Base-by-base conservation (phyloP, 1,284 basidiomycete genomes). In the Pholiota adiposa region DNA sequence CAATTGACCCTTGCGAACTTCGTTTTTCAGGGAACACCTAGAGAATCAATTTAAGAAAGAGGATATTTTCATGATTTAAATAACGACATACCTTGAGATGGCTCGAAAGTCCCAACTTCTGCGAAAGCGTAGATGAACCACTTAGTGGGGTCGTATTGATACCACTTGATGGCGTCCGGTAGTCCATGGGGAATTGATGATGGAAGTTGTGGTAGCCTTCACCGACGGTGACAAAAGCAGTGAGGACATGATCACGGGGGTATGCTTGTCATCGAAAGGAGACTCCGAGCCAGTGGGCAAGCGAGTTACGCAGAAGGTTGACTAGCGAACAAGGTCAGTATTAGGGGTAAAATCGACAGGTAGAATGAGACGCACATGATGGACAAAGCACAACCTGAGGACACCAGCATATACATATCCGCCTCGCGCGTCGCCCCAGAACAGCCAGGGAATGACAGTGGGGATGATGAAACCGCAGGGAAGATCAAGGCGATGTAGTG, bases 161-260 rank as follows among this genome's bases (percentile, higher is more conserved):
- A 94, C 92, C 92, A 96, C 75, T 83, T 92, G 81, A 95, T 93
- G 43, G 93, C 94, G 70, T 96, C 96, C 95, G 85, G 81, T 93
- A 97, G 76, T 97, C 95, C 90, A 93, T 93, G 9, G 93, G 93
- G 84, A 95, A 94, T 75, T 95, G 92, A 70, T 93, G 93, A 77
- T 96, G 94, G 85, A 97, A 97, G 79, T 97, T 97, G 84, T 97
- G 94, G 81, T 97, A 97, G 12, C 95, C 94, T 76, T 97, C 94
- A 61, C 94, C 94, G 70, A 96, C 88, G 29, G 94, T 96, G 61
- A 86, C 88, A 44, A 96, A 80, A 9, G 94, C 94, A 36, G 94
- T 96, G 71, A 96, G 75, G 68, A 96, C 78, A 77, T 95, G 93
- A 75, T 96, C 93, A 57, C 88, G 82, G 33, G 94, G n/a, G 93